Conservation (phyloP, 176 grass and related monocot species). For the Juncus effusus region DNA sequence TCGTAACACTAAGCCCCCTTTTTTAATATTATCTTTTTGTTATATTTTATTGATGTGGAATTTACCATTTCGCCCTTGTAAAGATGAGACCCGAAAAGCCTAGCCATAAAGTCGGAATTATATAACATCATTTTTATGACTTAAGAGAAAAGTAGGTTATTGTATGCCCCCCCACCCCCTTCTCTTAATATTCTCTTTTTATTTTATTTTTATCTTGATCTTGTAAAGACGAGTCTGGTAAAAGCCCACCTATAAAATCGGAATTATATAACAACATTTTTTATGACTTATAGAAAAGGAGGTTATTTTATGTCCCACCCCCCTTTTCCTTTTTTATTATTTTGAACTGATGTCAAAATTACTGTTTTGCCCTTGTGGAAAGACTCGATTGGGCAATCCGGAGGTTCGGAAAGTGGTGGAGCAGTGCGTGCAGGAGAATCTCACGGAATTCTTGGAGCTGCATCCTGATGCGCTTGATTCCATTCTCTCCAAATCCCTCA, state of each 20-base stretch:
- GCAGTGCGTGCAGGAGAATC: slow-evolving; percentile 83
- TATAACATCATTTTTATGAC: no score
- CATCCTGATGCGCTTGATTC: slow-evolving; percentile 79
- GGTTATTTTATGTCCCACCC: no score
- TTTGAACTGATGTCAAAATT: background rate
- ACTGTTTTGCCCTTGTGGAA: slow-evolving; percentile 25
- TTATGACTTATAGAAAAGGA: background rate
- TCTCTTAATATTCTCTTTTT: no score
- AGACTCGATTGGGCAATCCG: slow-evolving; percentile 98
- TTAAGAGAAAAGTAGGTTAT: no score
- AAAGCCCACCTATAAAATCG: no score
- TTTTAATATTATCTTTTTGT: background rate
- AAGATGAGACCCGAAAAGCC: no score
- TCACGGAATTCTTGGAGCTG: slow-evolving; percentile 89
- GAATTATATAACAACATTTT: background rate
- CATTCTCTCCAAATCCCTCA: slow-evolving; percentile 83
- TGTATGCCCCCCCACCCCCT: no score
- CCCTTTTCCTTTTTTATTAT: background rate
- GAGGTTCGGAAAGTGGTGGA: slow-evolving; percentile 94
- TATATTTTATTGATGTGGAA: background rate
- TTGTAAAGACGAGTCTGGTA: no score
- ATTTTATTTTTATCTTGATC: no score
- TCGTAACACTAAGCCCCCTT: no score
- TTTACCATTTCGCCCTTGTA: slow-evolving; percentile 4
- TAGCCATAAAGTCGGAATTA: no score